Evolutionary conservation across 306 rosid species (phyloP), one percentile per base, ranked within the genome.

Genomic region (Quercus wislizeni): DNA sequence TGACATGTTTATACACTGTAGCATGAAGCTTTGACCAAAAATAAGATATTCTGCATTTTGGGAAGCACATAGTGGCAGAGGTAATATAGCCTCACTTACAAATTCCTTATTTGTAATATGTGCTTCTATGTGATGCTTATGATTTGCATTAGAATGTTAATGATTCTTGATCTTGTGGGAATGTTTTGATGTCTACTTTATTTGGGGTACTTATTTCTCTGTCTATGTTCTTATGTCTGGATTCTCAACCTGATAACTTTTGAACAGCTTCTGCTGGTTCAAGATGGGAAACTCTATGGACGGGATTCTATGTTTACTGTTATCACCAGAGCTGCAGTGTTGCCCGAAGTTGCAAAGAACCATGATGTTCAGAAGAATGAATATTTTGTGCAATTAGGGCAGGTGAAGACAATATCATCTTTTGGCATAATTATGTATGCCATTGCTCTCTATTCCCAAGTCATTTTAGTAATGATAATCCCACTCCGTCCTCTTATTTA

Each of bases 271-370:
- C 85, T 95, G 78, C 90, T 95, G 83, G 92, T 95, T 87, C 96
- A 95, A 87, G 93, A 93, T 19, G 98, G 97, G 79, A 95, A 88
- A 89, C 92, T 95, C 81, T 90, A 85, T 83, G 98, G 99, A 28
- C 86, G 87, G 76, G 91, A 91, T 80, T 91, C 94, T 61, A 76
- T 89, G 23, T 91, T 90, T 84, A 75, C 90, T 61, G 85, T 91
- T 78, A 91, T 93, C 75, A 86, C 83, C 71, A 84, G 84, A 83
- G 95, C 97, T 82, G 94, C 97, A 77, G 96, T 92, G 74, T 83
- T 95, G 76, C 94, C 98, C 31, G 92, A 88, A 80, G 86, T 81
- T 30, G 76, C 88, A 38, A 90, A 89, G 87, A 88, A 80, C 80
- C 96, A 92, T 84, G 92, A 90, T 71, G 77, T 92, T 78, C 96